Base-by-base conservation (phyloP, 257 asterid species). In the Anisodus acutangulus region DNA sequence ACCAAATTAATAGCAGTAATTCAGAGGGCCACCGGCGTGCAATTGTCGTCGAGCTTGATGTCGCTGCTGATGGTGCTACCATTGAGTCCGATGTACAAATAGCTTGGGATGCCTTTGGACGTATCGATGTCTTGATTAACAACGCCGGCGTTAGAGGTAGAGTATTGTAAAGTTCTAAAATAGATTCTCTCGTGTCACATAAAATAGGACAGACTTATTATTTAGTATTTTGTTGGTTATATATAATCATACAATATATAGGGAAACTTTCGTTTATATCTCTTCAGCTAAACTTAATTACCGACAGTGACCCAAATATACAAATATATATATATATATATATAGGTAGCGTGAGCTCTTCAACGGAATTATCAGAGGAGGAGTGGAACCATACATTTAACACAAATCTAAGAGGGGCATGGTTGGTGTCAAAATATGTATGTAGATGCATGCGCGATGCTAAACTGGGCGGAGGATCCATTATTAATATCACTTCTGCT, bases 91-190 rank as follows among this genome's bases (percentile, higher is more conserved):
- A 88, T 1, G 92, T 88, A 80, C 69, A 84, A 69, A 86, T 83
- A 81, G 93, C 92, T 58, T 91, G 95, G 93, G 87, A 82, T 49
- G 90, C 90, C 2, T 92, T 90, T 70, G 95, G 94, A 2, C 78
- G 64, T 41, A 91, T 92, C 54, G 90, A 91, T 76, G 91, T 76
- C 63, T 84, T 92, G 85, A 82, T 92, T 79, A 92, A 92, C 70
- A 92, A 92, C 7, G 94, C 94, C 22, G 94, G 92, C 31, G 4
- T 91, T 66, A 86, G 93, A 90, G 94, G 93, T 90, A 39, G 43
- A 39, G 43, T 39, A 37, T 53, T 10, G 3, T 57, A 3, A 49
- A 49, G 6, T 9, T 49, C 10, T 11, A 0, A 31, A 26, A 11
- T 26, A 31, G 8, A 0, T 22, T 22, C 26, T 22, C 26, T 12